Percentiles rank a stretch among this genome's conserved stretches.
Conservation (phyloP, 2,329 filamentous ascomycete species). For the Decorospora gaudefroyi region DNA sequence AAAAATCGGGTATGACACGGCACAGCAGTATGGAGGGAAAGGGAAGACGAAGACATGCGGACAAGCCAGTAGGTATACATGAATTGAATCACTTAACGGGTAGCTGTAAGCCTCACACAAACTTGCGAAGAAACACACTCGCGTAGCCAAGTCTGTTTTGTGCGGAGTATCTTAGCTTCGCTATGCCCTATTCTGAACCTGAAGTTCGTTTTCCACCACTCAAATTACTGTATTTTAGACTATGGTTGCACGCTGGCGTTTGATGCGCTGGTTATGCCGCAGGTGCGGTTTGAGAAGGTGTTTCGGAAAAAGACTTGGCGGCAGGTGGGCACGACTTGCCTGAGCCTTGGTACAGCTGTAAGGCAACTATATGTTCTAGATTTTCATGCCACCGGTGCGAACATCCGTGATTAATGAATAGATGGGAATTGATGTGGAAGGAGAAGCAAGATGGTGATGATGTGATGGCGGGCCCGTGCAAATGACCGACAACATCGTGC, state of each 20-base stretch:
- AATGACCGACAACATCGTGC: too few relatives aligned
- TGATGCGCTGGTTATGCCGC: constrained; percentile 36
- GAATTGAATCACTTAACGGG: not conserved
- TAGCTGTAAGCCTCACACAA: constrained; percentile 2
- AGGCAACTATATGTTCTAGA: too few relatives aligned
- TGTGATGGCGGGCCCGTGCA: too few relatives aligned
- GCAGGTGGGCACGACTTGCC: not conserved
- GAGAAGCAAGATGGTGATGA: too few relatives aligned
- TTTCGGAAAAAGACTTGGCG: constrained; percentile 36
- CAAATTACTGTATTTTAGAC: not conserved
- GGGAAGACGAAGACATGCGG: constrained; percentile 4
- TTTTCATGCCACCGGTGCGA: too few relatives aligned
- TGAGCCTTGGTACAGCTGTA: not conserved
- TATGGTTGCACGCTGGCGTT: constrained; percentile 23
- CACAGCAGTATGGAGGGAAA: constrained; percentile 13
- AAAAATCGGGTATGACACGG: constrained; percentile 8
- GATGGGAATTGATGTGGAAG: too few relatives aligned
- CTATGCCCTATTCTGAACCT: constrained; percentile 23
- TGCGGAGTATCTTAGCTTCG: constrained; percentile 16
- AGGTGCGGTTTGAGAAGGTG: constrained; percentile 32
- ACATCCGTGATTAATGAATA: too few relatives aligned
- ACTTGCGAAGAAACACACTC: constrained; percentile 2
- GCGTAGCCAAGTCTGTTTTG: constrained; percentile 27
- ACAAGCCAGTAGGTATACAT: constrained; percentile 1
- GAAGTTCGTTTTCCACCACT: constrained; percentile 10